Percentiles rank a stretch among this genome's conserved stretches.
phyloP scores from a whole-genome alignment of 2,329 filamentous ascomycete genomes.

The Xylariaceae sp. region DNA sequence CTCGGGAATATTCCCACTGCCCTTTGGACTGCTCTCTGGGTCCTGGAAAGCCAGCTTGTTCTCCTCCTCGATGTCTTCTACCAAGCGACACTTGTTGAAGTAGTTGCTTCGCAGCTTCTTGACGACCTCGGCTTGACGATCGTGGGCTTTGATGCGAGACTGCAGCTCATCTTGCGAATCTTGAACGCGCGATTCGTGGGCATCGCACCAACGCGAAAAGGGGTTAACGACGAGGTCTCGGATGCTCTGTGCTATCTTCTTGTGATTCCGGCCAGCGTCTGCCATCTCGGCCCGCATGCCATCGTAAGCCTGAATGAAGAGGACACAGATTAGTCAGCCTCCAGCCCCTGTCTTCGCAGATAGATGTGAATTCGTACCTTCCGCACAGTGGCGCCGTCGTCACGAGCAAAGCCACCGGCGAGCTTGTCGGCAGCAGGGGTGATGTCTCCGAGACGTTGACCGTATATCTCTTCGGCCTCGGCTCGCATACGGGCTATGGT shows the following conservation, averaged over 20 bases:
- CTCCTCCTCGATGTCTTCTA: constrained; percentile 97
- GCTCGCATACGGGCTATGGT: constrained; percentile 91
- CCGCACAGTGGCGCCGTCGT: constrained; percentile 92
- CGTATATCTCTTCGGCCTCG: constrained; percentile 90
- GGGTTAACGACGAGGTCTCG: constrained; percentile 92
- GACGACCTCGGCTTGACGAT: constrained; percentile 84
- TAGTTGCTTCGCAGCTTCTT: constrained; percentile 94
- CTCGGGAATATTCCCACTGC: constrained; percentile 60
- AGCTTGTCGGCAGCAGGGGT: constrained; percentile 78
- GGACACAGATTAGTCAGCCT: constrained; percentile 21
- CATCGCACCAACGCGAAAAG: constrained; percentile 93
- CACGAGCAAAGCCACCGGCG: constrained; percentile 77
- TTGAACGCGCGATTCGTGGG: constrained; percentile 86
- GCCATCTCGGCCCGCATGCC: constrained; percentile 91
- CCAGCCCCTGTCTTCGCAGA: constrained; percentile 2
- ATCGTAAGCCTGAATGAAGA: constrained; percentile 72
- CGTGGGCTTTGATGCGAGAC: constrained; percentile 83
- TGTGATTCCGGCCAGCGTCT: constrained; percentile 83
- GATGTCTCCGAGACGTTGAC: constrained; percentile 77
- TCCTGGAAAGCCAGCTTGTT: constrained; percentile 97
- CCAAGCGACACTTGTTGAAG: constrained; percentile 96
- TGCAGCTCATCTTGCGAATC: constrained; percentile 95
- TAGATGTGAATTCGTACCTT: constrained; percentile 63
- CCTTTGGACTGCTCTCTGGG: constrained; percentile 67
- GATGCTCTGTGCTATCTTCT: constrained; percentile 94